Evolutionary conservation across 108 stramenopile species (phyloP).

Genomic region (Mediolabrus comicus): DNA sequence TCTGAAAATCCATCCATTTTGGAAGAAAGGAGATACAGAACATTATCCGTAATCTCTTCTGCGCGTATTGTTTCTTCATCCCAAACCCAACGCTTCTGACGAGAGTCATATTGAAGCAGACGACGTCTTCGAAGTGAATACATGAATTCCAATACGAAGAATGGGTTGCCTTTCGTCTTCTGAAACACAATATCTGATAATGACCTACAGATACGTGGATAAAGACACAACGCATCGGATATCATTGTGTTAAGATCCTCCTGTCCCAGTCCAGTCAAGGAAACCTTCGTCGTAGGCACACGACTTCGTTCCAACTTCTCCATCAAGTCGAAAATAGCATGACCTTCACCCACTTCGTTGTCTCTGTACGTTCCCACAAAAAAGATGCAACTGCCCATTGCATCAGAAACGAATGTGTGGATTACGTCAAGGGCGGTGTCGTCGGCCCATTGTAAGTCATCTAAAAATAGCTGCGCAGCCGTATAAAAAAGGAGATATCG

Average conservation of each 20-base stretch:
- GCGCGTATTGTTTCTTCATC: constrained; percentile 24
- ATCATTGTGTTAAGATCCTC: constrained; percentile 37
- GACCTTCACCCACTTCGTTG: constrained; percentile 27
- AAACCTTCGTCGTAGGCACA: not conserved
- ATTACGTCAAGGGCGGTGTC: not conserved
- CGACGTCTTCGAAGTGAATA: constrained; percentile 11
- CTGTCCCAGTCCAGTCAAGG: constrained; percentile 8
- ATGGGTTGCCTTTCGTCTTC: constrained; percentile 51
- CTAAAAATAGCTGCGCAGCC: constrained; percentile 33
- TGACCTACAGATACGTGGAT: constrained; percentile 4
- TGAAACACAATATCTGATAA: constrained; percentile 42
- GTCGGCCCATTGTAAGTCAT: constrained; percentile 21
- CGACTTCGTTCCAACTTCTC: not conserved
- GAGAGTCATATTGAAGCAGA: constrained; percentile 34
- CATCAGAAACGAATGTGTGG: not conserved
- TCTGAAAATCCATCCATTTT: constrained; percentile 1
- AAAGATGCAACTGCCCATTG: constrained; percentile 18
- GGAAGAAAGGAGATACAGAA: not conserved
- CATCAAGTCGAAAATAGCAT: constrained; percentile 21
- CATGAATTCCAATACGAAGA: constrained; percentile 39
- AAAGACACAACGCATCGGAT: constrained; percentile 4
- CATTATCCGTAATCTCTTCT: not conserved
- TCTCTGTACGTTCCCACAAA: constrained; percentile 38
- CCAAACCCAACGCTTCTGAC: constrained; percentile 55
- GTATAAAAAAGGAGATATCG: too few relatives aligned